phyloP scores from a whole-genome alignment of 2,329 filamentous ascomycete genomes.

The Pseudopyrenochaeta lycopersici region DNA sequence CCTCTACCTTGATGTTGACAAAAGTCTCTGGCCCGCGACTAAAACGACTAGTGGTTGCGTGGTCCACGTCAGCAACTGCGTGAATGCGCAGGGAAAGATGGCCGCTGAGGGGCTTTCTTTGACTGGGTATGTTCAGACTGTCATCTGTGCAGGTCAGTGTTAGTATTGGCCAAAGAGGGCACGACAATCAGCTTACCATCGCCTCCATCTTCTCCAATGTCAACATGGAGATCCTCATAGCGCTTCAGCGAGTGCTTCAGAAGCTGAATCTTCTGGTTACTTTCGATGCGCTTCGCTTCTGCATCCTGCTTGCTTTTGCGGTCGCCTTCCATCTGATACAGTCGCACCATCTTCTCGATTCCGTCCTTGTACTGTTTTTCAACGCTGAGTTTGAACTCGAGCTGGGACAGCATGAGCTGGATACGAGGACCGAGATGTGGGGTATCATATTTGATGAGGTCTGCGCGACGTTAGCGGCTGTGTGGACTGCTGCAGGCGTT shows the following conservation, averaged over 20 bases:
- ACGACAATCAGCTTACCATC: conserved; percentile 71
- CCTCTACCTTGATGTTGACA: conserved; percentile 95
- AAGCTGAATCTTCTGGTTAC: conserved; percentile 96
- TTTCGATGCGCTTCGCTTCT: conserved; percentile 87
- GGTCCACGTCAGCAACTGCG: conserved; percentile 92
- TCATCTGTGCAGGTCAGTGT: conserved; percentile 74
- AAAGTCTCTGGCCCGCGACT: conserved; percentile 93
- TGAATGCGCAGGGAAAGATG: conserved; percentile 87
- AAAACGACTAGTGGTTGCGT: conserved; percentile 83
- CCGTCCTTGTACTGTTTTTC: conserved; percentile 99
- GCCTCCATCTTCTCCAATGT: conserved; percentile 80
- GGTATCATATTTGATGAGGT: conserved; percentile 98
- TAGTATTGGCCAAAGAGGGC: conserved; percentile 25
- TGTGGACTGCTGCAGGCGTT: neutral
- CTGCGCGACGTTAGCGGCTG: conserved; percentile 58
- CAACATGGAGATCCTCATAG: conserved; percentile 97
- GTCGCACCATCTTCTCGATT: conserved; percentile 98
- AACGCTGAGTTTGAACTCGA: conserved; percentile 98
- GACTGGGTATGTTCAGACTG: conserved; percentile 92
- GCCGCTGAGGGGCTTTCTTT: conserved; percentile 94
- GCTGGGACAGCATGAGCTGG: conserved; percentile 97
- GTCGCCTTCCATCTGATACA: conserved; percentile 97
- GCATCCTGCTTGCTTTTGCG: conserved; percentile 95
- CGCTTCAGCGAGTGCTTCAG: conserved; percentile 94
- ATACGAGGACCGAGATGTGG: conserved; percentile 95